Evolutionary conservation across 2,329 filamentous ascomycete genomes (phyloP).

Genomic region (Nannizziopsis barbatae): DNA sequence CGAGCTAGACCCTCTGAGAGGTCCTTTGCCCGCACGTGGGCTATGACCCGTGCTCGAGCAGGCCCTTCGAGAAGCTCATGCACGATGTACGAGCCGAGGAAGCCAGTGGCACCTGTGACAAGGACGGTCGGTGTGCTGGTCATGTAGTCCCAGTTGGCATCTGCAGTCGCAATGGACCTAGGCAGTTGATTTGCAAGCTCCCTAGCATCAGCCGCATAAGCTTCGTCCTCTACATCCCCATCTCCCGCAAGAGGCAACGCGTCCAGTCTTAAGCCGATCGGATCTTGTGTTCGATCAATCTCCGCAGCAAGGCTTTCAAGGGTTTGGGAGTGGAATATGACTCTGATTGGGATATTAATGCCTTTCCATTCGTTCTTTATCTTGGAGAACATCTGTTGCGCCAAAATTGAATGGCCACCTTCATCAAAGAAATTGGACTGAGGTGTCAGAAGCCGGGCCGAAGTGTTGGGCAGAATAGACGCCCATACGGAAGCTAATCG

Average conservation of each 20-base stretch:
- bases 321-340: slow-evolving; percentile 20
- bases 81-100: slow-evolving; percentile 71
- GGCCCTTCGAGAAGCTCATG: slow-evolving; percentile 58
- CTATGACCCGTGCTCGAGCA: slow-evolving; percentile 53
- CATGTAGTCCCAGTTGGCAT: slow-evolving; percentile 27
- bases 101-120: slow-evolving; percentile 81
- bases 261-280: slow-evolving; percentile 24
- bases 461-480: slow-evolving; percentile 54
- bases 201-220: slow-evolving; percentile 43
- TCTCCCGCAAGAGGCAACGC: slow-evolving; percentile 12
- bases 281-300: slow-evolving; percentile 42
- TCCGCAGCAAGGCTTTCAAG: slow-evolving; percentile 41
- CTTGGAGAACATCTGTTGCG: slow-evolving; percentile 67
- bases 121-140: slow-evolving; percentile 50
- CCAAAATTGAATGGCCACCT: slow-evolving; percentile 70
- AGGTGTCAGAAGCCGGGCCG: slow-evolving; percentile 54
- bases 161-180: slow-evolving; percentile 32
- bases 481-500: slow-evolving; percentile 63
- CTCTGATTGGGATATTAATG: slow-evolving; percentile 19
- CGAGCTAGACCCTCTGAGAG: slow-evolving; percentile 50
- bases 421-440: slow-evolving; percentile 64
- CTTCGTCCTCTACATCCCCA: slow-evolving; percentile 29
- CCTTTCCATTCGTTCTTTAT: slow-evolving; percentile 47
- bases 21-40: slow-evolving; percentile 62
- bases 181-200: slow-evolving; percentile 38